phyloP scores from a whole-genome alignment of 2,329 filamentous ascomycete genomes.

The Neopestalotiopsis sp. region DNA sequence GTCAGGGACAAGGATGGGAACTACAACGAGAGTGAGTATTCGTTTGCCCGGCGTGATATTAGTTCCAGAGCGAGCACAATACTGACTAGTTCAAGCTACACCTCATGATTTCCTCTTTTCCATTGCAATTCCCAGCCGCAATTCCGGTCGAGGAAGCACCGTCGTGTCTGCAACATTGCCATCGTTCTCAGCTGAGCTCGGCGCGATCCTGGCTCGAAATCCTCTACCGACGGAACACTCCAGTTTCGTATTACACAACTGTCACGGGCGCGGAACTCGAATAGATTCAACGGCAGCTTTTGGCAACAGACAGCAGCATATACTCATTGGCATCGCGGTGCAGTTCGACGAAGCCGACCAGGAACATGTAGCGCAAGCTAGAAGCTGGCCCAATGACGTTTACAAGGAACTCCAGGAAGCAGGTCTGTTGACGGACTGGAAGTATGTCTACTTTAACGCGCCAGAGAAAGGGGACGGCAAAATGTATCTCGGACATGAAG shows the following conservation, averaged over 20 bases:
- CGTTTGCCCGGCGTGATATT: neutral
- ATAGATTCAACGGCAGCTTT: conserved; percentile 14
- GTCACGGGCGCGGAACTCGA: conserved; percentile 14
- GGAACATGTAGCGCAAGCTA: neutral
- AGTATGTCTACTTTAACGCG: conserved; percentile 19
- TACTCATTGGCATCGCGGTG: conserved; percentile 9
- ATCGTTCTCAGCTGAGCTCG: conserved; percentile 15
- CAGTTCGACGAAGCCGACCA: conserved; percentile 10
- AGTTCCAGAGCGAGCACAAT: neutral
- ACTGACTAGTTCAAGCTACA: conserved; percentile 8
- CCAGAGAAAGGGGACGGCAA: conserved; percentile 16
- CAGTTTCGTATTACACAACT: conserved; percentile 18
- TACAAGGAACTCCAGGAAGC: conserved; percentile 9
- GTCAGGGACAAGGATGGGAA: conserved; percentile 10
- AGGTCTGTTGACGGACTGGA: conserved; percentile 14
- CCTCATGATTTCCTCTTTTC: conserved; percentile 20
- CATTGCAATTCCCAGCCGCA: neutral
- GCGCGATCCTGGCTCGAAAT: conserved; percentile 13
- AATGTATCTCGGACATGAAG: conserved; percentile 18
- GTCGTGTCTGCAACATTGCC: conserved; percentile 1
- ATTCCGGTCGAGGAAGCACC: neutral
- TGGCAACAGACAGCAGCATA: conserved; percentile 12
- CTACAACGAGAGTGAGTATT: conserved; percentile 16
- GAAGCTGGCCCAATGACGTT: conserved; percentile 6
- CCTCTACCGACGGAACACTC: conserved; percentile 15